These are phyloP conservation scores for Kodamaea hsintzibuensis DNA, from an alignment of 805 yeast genomes.

Conservation along the genomic window DNA sequence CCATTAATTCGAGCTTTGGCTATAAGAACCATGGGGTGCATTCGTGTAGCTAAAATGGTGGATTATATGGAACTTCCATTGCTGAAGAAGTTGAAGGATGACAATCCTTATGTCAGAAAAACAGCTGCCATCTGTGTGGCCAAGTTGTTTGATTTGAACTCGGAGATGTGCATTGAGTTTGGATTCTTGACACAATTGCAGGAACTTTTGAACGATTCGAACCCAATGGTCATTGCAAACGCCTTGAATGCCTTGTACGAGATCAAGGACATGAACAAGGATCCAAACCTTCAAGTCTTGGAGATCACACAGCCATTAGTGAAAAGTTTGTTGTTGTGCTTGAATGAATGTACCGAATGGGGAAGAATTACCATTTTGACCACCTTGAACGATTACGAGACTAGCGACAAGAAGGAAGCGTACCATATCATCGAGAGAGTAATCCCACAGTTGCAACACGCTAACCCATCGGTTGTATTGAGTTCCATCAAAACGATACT, in stretches of 20 bases:
- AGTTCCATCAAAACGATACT: constrained; percentile 80
- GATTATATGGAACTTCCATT: constrained; percentile 93
- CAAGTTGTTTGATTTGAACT: constrained; percentile 83
- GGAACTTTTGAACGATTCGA: constrained; percentile 73
- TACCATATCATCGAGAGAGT: constrained; percentile 85
- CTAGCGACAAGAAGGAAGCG: constrained; percentile 64
- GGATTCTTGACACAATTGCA: constrained; percentile 77
- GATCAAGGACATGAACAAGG: constrained; percentile 67
- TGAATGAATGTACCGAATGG: constrained; percentile 99
- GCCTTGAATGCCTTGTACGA: constrained; percentile 85
- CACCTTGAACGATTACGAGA: constrained; percentile 71
- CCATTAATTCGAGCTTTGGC: constrained; percentile 96
- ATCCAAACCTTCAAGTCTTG: constrained; percentile 39
- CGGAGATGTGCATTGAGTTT: constrained; percentile 77
- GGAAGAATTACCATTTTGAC: constrained; percentile 89
- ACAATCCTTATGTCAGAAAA: constrained; percentile 95
- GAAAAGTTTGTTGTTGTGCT: constrained; percentile 70
- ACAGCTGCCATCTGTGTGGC: constrained; percentile 98
- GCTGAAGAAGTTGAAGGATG: constrained; percentile 81
- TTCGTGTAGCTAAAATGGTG: constrained; percentile 90
- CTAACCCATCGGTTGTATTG: constrained; percentile 91
- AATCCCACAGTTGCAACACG: constrained; percentile 94
- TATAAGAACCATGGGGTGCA: constrained; percentile 98
- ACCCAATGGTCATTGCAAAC: constrained; percentile 97
- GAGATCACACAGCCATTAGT: constrained; percentile 43